Evolutionary conservation across 768 basidiomycete species (phyloP), one percentile per base, ranked within the genome.

Genomic region (Sporobolomyces phaffii): DNA sequence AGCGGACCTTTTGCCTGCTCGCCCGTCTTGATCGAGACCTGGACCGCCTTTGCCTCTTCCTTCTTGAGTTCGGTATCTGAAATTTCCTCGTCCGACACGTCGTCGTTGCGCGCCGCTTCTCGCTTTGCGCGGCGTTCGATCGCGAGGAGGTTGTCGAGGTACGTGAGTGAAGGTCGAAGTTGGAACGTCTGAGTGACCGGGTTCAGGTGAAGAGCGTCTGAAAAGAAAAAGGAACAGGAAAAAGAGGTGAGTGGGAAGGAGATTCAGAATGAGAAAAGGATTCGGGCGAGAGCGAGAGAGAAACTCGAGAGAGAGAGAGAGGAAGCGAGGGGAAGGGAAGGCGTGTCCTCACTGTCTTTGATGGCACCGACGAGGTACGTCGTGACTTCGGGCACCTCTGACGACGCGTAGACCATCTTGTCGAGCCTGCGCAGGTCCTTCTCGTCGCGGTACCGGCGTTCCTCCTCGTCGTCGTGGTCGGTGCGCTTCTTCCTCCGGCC

Each of bases 201-300:
- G 44, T 73, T 74, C 11, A 77, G 65, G 60, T 77, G 75, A 10
- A 77, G 69, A 0, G 73, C 72, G 62, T 74, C 77, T 77, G 47
- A 9, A 8, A 18, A 20, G 43, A 24, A 34, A 10, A 18, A 8
- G 26, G 28, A n/a, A 18, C n/a, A 44, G 52, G 24, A 43, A 54
- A 2, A 18, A 3, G 18, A n/a, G n/a, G n/a, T n/a, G n/a, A n/a
- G n/a, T n/a, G n/a, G n/a, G n/a, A n/a, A n/a, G n/a, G n/a, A n/a
- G n/a, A n/a, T n/a, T n/a, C n/a, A n/a, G n/a, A n/a, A 28, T 17
- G 29, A 56, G 36, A 44, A 15, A 36, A n/a, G n/a, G n/a, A n/a
- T n/a, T n/a, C n/a, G n/a, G n/a, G n/a, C n/a, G n/a, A n/a, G n/a
- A n/a, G n/a, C n/a, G n/a, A n/a, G n/a, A n/a, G n/a, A n/a, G n/a